Evolutionary conservation across 192 early-diverging fungal species (phyloP), one percentile per base, ranked within the genome.

Genomic region (Coemansia sp.): DNA sequence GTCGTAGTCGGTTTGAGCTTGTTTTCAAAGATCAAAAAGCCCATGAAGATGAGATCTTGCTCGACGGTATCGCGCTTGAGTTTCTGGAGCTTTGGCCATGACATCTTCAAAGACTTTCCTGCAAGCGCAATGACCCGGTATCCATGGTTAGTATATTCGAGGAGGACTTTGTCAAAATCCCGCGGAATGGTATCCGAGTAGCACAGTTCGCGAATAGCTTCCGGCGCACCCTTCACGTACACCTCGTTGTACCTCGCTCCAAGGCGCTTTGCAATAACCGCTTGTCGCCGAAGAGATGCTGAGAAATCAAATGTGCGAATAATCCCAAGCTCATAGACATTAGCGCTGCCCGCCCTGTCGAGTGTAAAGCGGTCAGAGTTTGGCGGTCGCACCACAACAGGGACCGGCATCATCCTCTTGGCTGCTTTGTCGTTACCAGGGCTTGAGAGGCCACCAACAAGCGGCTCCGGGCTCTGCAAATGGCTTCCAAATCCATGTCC

Each of bases 1-100:
- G 87, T 78, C 0, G 95, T 95, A 4, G 89, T 89, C 4, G 92
- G 87, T 67, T 99, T 99, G 26, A 98, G 77, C 84, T 96, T 98
- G 86, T 99, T 99, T 70, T 99, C 98, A 86, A 99, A 99, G 25
- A 99, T 86, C 45, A 99, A 86, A 58, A 99, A 94, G 1, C 96
- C 98, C 58, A 99, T 75, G 75, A 98, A 99, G 4, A 87, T 78
- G 52, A 99, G 66, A 30, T 91, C 87, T 1, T 77, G 72, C 74
- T 99, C 98, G 15, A 98, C 87, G 16, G 91, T 86, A n/a, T 90
- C 87, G 51, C 98, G 90, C 67, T 77, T 68, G 25, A 83, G 77
- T 49, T 90, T 85, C 64, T 93, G 88, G 15, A 95, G 79, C 55
- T 91, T 91, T 55, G 86, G 77, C 84, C 88, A 94, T 26, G 81